Conservation (phyloP, 139 green algal genomes). For the Pycnococcus provasolii region DNA sequence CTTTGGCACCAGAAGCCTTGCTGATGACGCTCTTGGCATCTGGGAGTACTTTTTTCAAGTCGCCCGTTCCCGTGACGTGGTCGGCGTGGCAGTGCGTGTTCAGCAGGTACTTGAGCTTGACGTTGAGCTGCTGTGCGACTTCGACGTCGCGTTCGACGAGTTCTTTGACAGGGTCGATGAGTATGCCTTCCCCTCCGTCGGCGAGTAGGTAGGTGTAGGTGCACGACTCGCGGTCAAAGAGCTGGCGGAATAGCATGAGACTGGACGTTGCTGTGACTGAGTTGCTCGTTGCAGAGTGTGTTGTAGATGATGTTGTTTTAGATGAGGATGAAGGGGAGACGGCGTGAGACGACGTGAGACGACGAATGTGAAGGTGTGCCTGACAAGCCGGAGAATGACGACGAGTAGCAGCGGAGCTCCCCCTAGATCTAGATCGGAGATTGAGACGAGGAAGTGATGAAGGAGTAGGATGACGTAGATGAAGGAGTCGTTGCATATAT, state of each 20-base stretch:
- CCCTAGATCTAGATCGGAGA: no score
- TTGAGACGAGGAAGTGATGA: no score
- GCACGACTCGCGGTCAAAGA: constrained; percentile 41
- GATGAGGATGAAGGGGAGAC: no score
- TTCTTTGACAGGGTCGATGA: constrained; percentile 56
- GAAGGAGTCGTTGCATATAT: no score
- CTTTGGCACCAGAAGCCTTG: constrained; percentile 24
- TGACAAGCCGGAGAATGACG: no score
- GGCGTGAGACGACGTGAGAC: no score
- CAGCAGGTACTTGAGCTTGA: constrained; percentile 40
- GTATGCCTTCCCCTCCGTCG: constrained; percentile 29
- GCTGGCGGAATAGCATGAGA: constrained; percentile 41
- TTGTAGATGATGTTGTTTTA: no score
- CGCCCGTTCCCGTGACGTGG: constrained; percentile 55
- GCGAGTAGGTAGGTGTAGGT: constrained; percentile 58
- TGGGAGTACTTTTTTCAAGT: constrained; percentile 37
- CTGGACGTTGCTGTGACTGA: no score
- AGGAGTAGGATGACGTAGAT: no score
- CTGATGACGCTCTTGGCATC: constrained; percentile 38
- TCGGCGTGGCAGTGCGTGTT: constrained; percentile 65
- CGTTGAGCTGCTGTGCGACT: constrained; percentile 42
- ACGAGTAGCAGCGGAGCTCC: no score
- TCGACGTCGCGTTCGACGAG: constrained; percentile 46
- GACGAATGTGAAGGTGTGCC: no score
- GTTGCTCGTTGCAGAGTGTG: no score